These are phyloP conservation scores for Ophiocordyceps camponoti-leonardi DNA, from an alignment of 2,329 filamentous ascomycete species.

Conservation along the genomic window DNA sequence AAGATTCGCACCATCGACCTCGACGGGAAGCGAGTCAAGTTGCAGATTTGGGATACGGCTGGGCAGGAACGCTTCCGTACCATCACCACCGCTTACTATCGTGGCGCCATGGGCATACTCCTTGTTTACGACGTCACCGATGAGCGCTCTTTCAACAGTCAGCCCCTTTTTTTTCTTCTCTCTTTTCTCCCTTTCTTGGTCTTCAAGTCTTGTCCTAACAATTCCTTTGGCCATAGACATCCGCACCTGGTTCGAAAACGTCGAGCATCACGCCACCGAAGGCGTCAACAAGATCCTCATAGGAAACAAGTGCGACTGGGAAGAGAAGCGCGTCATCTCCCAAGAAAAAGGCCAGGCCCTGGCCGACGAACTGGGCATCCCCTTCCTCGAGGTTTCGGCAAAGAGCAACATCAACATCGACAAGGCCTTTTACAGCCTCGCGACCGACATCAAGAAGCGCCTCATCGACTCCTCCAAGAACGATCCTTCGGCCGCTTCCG, in stretches of 20 bases:
- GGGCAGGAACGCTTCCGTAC: conserved; percentile 97
- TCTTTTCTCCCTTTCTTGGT: not conserved
- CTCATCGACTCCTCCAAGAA: conserved; percentile 82
- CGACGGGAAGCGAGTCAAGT: conserved; percentile 95
- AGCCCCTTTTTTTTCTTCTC: conserved; percentile 12
- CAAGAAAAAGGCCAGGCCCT: conserved; percentile 86
- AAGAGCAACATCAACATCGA: conserved; percentile 99
- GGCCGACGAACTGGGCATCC: conserved; percentile 89
- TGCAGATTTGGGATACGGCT: conserved; percentile 99
- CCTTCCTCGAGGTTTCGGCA: conserved; percentile 94
- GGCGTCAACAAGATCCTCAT: conserved; percentile 99
- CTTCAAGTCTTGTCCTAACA: not conserved
- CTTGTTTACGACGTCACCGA: conserved; percentile 98
- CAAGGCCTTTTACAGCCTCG: conserved; percentile 92
- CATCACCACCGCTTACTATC: conserved; percentile 97
- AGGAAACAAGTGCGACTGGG: conserved; percentile 99
- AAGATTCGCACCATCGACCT: conserved; percentile 99
- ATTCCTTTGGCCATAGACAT: conserved; percentile 48
- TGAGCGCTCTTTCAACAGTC: conserved; percentile 89
- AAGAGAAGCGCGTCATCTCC: conserved; percentile 90
- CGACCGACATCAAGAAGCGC: conserved; percentile 94
- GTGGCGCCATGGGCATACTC: conserved; percentile 94
- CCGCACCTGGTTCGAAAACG: conserved; percentile 97
- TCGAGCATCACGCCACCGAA: conserved; percentile 94
- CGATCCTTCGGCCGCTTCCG: conserved; percentile 40